Evolutionary conservation across 352 stramenopile genomes (phyloP), one percentile per base, ranked within the genome.

Genomic region (Globisporangium nunn): DNA sequence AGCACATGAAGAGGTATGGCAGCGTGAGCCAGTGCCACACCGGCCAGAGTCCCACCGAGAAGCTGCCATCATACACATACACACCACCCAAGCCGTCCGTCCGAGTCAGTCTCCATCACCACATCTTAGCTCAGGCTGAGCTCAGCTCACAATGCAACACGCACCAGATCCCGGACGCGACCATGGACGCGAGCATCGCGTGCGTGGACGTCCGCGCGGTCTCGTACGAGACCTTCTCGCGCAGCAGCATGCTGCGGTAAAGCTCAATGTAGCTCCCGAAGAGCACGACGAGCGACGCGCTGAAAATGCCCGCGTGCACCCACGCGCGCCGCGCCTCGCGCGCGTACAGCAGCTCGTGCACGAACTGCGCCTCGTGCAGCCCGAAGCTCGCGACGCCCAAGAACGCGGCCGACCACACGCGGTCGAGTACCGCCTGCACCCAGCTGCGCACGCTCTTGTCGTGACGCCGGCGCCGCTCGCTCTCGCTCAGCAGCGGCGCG

Each of bases 1-100:
- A 87, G 71, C 76, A 85, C 78, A 91, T 91, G 68, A 91, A 85
- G 52, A 91, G 65, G 61, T 88, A 88, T 44, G 76, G 75, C 47
- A 87, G 29, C 40, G 81, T 91, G 37, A 91, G 64, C 81, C 75
- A 86, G 33, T 80, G 63, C 81, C 81, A 91, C 40, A 88, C 72
- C 1, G 81, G 78, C 78, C 81, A 91, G 64, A 91, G 74, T 5
- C 77, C 80, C 50, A 91, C 68, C n/a, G 71, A 67, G 51, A 87
- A 80, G 65, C 80, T 91, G 44, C 44, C n/a, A 5, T 14, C 6
- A 45, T 50, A n/a, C 29, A 40, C 35, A n/a, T 46, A 56, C 48
- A 12, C 10, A 18, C 49, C 41, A 47, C 6, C 18, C 7, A 23
- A 11, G 41, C 8, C 41, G 18, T 17, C 41, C 23, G 37, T 47